Evolutionary conservation across 768 basidiomycete species (phyloP).

Genomic region (Phanerochaete carnosa): DNA sequence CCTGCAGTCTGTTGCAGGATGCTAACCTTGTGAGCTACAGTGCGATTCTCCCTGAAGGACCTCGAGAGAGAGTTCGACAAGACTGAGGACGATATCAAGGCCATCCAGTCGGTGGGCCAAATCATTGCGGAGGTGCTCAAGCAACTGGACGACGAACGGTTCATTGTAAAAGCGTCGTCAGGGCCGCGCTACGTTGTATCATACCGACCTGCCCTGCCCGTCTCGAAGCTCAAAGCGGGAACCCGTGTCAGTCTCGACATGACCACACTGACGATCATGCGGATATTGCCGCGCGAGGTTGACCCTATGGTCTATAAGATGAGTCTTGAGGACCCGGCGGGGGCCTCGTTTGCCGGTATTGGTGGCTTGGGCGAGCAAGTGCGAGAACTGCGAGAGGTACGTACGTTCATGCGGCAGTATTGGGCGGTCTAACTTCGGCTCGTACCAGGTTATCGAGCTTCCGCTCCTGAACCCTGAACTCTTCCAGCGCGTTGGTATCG

Average conservation of each 20-base stretch:
- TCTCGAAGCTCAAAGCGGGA: constrained; percentile 86
- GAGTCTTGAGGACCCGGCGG: constrained; percentile 97
- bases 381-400: constrained; percentile 89
- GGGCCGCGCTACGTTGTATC: constrained; percentile 99
- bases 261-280: constrained; percentile 99
- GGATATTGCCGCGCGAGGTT: constrained; percentile 94
- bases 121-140: constrained; percentile 99
- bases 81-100: constrained; percentile 99
- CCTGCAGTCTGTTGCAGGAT: not conserved
- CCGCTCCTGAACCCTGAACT: constrained; percentile 93
- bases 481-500: constrained; percentile 94
- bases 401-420: constrained; percentile 19
- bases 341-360: constrained; percentile 93
- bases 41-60: constrained; percentile 87
- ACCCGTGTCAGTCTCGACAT: constrained; percentile 97
- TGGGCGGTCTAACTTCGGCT: not conserved
- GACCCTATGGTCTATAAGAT: constrained; percentile 99
- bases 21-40: constrained; percentile 36
- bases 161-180: constrained; percentile 98
- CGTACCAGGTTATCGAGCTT: constrained; percentile 83
- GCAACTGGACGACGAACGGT: constrained; percentile 95
- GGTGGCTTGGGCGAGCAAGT: constrained; percentile 97
- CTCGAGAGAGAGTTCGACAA: constrained; percentile 88
- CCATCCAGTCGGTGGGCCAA: constrained; percentile 97
- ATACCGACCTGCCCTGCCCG: constrained; percentile 90